phyloP scores from a whole-genome alignment of 176 grass and related monocot genomes.

The Areca catechu region DNA sequence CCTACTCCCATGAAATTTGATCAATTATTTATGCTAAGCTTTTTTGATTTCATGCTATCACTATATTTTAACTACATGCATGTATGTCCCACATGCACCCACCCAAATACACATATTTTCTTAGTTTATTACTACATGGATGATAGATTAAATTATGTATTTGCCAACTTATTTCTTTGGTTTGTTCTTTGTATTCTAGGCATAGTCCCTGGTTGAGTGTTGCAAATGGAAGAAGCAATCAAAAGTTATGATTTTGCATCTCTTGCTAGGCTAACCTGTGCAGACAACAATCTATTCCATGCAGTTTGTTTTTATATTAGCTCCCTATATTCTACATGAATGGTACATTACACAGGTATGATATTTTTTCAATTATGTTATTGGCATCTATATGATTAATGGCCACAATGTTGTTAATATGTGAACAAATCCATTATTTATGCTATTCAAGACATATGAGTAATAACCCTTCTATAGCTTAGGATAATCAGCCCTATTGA shows the following conservation, averaged over 20 bases:
- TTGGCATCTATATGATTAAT: conserved; percentile 10
- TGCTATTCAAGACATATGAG: too few relatives aligned
- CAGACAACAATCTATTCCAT: conserved; percentile 91
- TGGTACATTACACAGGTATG: conserved; percentile 83
- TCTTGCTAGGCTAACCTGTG: conserved; percentile 75
- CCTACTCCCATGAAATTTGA: too few relatives aligned
- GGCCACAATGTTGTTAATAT: background rate
- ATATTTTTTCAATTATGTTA: background rate
- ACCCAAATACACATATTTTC: too few relatives aligned
- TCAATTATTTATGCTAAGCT: too few relatives aligned
- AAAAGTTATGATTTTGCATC: conserved; percentile 60
- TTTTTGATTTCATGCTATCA: too few relatives aligned
- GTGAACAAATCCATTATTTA: background rate
- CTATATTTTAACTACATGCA: too few relatives aligned
- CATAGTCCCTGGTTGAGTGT: conserved; percentile 47
- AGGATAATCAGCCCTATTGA: too few relatives aligned
- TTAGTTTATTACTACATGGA: too few relatives aligned
- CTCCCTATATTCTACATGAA: conserved; percentile 99
- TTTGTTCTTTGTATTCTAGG: conserved; percentile 31
- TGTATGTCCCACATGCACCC: too few relatives aligned
- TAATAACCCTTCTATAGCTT: too few relatives aligned
- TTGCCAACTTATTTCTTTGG: background rate
- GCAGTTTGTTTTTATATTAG: conserved; percentile 87
- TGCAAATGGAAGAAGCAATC: conserved; percentile 84
- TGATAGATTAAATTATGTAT: too few relatives aligned